phyloP scores from a whole-genome alignment of 1,284 basidiomycete genomes.

The Leccinum angustisporum region DNA sequence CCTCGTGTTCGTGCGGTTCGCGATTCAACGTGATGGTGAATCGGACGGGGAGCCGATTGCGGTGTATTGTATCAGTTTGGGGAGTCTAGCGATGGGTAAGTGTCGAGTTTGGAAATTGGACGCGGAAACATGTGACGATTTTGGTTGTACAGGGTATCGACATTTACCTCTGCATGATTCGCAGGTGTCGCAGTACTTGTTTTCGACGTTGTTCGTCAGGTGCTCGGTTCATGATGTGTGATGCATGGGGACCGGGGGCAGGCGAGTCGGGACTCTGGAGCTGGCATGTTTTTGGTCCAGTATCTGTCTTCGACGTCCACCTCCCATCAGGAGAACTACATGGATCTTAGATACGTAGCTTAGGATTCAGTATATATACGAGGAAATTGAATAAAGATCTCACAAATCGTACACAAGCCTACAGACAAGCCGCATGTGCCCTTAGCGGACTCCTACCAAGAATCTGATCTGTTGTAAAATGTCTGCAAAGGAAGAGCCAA shows the following conservation, averaged over 20 bases:
- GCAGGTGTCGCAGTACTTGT: conserved; percentile 81
- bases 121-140: conserved; percentile 3
- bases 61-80: conserved; percentile 67
- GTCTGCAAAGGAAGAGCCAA: too few relatives aligned
- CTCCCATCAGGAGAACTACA: too few relatives aligned
- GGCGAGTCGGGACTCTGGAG: neutral
- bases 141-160: conserved; percentile 63
- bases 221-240: conserved; percentile 20
- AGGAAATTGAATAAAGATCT: too few relatives aligned
- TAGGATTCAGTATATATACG: too few relatives aligned
- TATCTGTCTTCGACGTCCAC: neutral
- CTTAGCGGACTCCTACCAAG: too few relatives aligned
- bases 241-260: neutral
- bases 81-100: conserved; percentile 70
- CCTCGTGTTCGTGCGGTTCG: conserved; percentile 80
- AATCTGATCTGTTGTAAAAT: too few relatives aligned
- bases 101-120: conserved; percentile 12
- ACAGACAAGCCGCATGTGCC: too few relatives aligned
- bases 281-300: neutral
- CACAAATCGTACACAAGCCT: too few relatives aligned
- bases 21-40: conserved; percentile 64
- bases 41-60: conserved; percentile 67
- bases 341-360: too few relatives aligned
- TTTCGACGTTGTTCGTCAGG: conserved; percentile 84
- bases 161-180: conserved; percentile 85